These are phyloP conservation scores for Postia placenta DNA, from an alignment of 768 basidiomycete species.

Conservation along the genomic window DNA sequence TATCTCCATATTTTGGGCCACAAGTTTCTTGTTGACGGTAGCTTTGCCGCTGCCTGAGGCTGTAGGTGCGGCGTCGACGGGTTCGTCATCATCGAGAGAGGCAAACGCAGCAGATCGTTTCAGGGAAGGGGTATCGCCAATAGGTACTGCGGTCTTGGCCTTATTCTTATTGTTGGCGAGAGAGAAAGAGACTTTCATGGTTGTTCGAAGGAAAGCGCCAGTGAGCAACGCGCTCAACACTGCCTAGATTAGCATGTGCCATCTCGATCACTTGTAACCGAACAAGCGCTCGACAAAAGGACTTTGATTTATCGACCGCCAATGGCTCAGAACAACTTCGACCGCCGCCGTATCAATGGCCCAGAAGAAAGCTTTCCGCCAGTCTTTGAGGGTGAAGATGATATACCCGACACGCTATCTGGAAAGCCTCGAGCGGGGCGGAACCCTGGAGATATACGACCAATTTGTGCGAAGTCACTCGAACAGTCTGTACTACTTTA, in stretches of 20 bases:
- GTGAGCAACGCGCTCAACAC: neutral
- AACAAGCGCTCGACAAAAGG: neutral
- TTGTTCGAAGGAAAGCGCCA: neutral
- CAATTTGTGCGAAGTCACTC: conserved; percentile 63
- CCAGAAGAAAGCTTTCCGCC: conserved; percentile 80
- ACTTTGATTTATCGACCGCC: neutral
- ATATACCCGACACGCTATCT: conserved; percentile 22
- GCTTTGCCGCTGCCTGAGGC: conserved; percentile 32
- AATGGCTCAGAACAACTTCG: conserved; percentile 49
- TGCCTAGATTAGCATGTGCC: neutral
- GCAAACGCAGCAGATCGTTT: conserved; percentile 59
- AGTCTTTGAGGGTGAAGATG: conserved; percentile 37
- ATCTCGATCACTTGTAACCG: conserved; percentile 3
- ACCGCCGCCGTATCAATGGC: conserved; percentile 86
- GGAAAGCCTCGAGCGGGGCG: conserved; percentile 46
- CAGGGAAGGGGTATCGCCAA: conserved; percentile 41
- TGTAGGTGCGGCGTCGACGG: conserved; percentile 42
- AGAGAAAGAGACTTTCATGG: conserved; percentile 90
- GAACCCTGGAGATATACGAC: conserved; percentile 60
- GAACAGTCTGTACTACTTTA: conserved; percentile 1
- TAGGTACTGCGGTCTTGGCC: conserved; percentile 43
- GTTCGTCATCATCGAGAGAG: conserved; percentile 58
- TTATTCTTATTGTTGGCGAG: conserved; percentile 41
- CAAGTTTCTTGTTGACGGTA: conserved; percentile 45
- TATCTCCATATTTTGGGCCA: conserved; percentile 52